Base-by-base conservation (phyloP, 2,329 filamentous ascomycete genomes). In the Fusarium domesticum region DNA sequence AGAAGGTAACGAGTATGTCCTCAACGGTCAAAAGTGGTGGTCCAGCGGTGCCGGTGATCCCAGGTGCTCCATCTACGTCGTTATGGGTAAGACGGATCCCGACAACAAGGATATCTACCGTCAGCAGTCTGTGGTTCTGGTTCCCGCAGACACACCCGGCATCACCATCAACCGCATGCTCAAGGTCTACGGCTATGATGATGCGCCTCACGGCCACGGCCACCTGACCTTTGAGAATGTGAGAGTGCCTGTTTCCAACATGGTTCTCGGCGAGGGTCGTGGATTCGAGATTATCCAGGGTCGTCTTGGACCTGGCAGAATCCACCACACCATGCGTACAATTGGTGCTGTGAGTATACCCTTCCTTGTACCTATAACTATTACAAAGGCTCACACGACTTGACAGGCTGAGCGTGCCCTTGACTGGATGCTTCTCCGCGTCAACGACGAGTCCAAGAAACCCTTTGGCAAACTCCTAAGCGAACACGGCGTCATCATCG, bases 1-100 rank as follows among this genome's bases (percentile, higher is more conserved):
- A 45, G 89, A 96, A 54, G 92, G 91, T 10, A 82, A 93, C 62
- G 82, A 93, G 59, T 96, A 93, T 64, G 83, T 97, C 15, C 77
- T 98, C 42, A 96, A 97, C 64, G 93, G 93, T 45, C 60, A 92
- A 81, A 98, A 98, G 89, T 98, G 93, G 93, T 98, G 93, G 93
- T 95, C 89, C 19, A 95, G 89, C 53, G 93, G 93, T 54, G 90
- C 91, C 15, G 93, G 93, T 46, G 93, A 98, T 71, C 87, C 86
- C 46, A 81, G 92, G 59, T 98, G 93, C 77, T 79, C 87, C 68
- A 76, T 98, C 66, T 97, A 96, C 73, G 84, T 98, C 50, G 90
- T 96, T 59, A 96, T 98, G 87, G 93, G 89, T 70, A 96, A 97
- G 77, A 86, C 81, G 11, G 87, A 95, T 63, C 76, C 87, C 37